Percentiles rank a stretch among this genome's conserved stretches.
Evolutionary conservation across 306 rosid species (phyloP).

Genomic region (Lablab purpureus): DNA sequence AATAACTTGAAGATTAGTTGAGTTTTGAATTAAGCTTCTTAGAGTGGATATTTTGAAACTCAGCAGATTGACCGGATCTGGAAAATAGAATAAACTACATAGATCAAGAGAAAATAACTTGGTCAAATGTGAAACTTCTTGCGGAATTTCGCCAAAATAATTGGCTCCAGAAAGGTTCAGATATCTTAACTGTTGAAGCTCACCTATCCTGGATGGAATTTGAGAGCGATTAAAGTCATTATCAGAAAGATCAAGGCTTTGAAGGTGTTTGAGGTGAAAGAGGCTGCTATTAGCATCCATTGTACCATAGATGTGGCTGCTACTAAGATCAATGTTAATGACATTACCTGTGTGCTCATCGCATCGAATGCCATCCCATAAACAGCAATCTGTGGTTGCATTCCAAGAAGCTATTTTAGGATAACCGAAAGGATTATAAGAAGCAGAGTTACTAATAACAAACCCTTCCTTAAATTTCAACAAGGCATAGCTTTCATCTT

Average conservation of each 20-base stretch:
- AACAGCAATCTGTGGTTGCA: conserved; percentile 37
- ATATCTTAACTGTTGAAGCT: conserved; percentile 10
- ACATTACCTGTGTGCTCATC: conserved; percentile 35
- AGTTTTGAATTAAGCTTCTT: conserved; percentile 39
- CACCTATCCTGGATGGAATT: conserved; percentile 41
- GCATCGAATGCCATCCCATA: conserved; percentile 46
- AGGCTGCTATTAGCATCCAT: conserved; percentile 30
- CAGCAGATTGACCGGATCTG: not conserved
- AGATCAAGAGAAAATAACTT: conserved; percentile 33
- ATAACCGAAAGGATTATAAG: conserved; percentile 6
- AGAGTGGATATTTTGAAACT: conserved; percentile 4
- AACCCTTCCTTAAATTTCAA: conserved; percentile 42
- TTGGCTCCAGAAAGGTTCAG: conserved; percentile 3
- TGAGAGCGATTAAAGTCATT: conserved; percentile 49
- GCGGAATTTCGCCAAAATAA: conserved; percentile 30
- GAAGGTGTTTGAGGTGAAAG: conserved; percentile 20
- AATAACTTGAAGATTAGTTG: conserved; percentile 17
- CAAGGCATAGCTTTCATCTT: conserved; percentile 40
- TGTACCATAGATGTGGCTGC: conserved; percentile 40
- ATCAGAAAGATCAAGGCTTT: conserved; percentile 36
- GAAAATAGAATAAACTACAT: not conserved
- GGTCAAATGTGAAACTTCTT: conserved; percentile 15
- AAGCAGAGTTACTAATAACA: conserved; percentile 1
- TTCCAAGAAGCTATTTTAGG: conserved; percentile 46
- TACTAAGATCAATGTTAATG: conserved; percentile 32